Percentiles rank a stretch among this genome's conserved stretches.
These are phyloP conservation scores for Imleria badia DNA, from an alignment of 768 basidiomycete genomes.

Conservation along the genomic window DNA sequence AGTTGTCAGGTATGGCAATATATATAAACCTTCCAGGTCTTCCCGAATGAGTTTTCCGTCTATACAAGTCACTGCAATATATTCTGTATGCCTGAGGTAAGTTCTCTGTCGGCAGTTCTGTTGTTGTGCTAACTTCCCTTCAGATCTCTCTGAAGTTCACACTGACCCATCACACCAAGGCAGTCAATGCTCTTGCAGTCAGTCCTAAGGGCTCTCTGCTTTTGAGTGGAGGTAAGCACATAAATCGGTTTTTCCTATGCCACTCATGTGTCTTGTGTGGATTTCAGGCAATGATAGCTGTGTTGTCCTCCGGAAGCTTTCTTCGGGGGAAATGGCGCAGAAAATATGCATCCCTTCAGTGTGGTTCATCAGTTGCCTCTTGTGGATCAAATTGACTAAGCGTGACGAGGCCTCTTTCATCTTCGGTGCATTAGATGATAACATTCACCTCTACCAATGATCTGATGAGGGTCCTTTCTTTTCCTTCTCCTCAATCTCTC, in stretches of 20 bases:
- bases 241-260: no score
- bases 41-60: no score
- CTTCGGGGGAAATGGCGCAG: not conserved
- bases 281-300: not conserved
- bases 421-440: not conserved
- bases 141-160: no score
- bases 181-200: not conserved
- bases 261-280: no score
- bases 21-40: no score
- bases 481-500: not conserved
- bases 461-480: not conserved
- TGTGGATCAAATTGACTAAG: not conserved
- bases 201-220: not conserved
- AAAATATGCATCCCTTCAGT: not conserved
- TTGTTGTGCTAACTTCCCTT: no score
- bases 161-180: no score
- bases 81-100: no score
- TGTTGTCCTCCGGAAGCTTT: not conserved
- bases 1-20: no score
- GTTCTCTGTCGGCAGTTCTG: no score
- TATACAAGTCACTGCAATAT: no score
- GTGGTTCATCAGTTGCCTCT: not conserved
- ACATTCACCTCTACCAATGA: not conserved
- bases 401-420: not conserved
- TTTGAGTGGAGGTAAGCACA: not conserved